Percentiles rank a stretch among this genome's conserved stretches.
These are phyloP conservation scores for Neurospora sp. DNA, from an alignment of 495 filamentous ascomycete genomes.

Conservation along the genomic window DNA sequence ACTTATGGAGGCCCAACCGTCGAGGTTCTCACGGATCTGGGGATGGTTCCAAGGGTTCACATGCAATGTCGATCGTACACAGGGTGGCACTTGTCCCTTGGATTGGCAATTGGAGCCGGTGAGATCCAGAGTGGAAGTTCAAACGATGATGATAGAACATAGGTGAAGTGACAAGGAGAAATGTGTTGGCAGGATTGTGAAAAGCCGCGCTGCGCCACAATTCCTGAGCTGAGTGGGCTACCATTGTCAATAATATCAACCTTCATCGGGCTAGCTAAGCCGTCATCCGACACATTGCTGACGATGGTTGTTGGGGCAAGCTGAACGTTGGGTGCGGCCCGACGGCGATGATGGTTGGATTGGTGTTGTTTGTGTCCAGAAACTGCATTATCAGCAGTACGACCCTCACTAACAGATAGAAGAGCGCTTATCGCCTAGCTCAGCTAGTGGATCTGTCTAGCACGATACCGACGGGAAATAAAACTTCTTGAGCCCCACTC, in stretches of 20 bases:
- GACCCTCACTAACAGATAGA: neutral
- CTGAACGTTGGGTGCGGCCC: neutral
- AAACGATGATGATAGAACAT: neutral
- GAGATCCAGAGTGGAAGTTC: neutral
- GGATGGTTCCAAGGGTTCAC: neutral
- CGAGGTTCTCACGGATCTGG: neutral
- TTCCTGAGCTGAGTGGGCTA: neutral
- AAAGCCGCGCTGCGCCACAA: neutral
- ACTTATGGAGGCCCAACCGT: neutral
- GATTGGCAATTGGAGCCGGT: neutral
- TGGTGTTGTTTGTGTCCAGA: neutral
- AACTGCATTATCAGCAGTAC: neutral
- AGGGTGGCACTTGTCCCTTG: neutral
- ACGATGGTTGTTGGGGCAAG: neutral
- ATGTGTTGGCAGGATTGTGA: neutral
- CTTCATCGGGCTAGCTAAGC: neutral
- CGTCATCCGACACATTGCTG: neutral
- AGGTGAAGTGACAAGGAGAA: neutral
- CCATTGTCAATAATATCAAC: neutral
- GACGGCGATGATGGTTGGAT: neutral
- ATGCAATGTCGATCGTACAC: neutral
- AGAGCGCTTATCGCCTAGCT: rapidly evolving
- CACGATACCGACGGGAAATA: neutral
- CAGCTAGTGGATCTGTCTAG: neutral
- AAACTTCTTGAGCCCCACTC: neutral